Evolutionary conservation across 106 monocot genomes (phyloP), one percentile per base, ranked within the genome.

Genomic region (Hemerocallis citrina): DNA sequence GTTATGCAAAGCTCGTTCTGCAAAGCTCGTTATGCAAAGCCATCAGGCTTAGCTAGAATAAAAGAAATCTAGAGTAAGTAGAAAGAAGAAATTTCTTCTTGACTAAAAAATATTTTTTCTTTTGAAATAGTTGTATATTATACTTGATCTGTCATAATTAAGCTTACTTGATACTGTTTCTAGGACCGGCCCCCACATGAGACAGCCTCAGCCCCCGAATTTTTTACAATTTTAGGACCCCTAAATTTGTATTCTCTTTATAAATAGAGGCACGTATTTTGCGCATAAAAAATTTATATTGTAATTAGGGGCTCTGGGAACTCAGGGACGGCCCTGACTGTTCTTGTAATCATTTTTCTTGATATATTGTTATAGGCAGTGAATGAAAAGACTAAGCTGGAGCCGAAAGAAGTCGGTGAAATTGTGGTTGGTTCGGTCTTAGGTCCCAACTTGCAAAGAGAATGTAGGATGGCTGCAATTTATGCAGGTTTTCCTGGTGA

Each of bases 401-500:
- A 77, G 42, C 82, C 82, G 25, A 74, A 60, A 52, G 82, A 82
- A 62, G 77, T 82, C 45, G 74, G 86, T 43, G 86, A 87, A 76
- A 82, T 87, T 67, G 86, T 87, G 43, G 86, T 87, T 66, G 86
- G 82, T 6, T 69, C 79, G 0, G 86, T 87, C 29, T 40, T 87
- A 63, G 82, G 75, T 45, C 82, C 82, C 34, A 79, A 82, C 4
- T 34, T 82, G 12, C 81, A 82, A 63, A 79, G 86, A 57, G 86
- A 87, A 34, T 87, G 86, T 54, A 82, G 86, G 51, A 82, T 79
- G 75, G 86, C 82, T 24, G 86, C 86, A 34, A 73, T 87, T 43
- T 87, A 79, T 82, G 86, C 86, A 70, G 82, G 86, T 45, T 82
- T 87, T 63, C 86, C 86, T 63, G 86, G 86, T 82, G 82, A 57